Percentiles rank a stretch among this genome's conserved stretches.
Evolutionary conservation across 352 stramenopile genomes (phyloP).

Genomic region (Globisporangium ultimum): DNA sequence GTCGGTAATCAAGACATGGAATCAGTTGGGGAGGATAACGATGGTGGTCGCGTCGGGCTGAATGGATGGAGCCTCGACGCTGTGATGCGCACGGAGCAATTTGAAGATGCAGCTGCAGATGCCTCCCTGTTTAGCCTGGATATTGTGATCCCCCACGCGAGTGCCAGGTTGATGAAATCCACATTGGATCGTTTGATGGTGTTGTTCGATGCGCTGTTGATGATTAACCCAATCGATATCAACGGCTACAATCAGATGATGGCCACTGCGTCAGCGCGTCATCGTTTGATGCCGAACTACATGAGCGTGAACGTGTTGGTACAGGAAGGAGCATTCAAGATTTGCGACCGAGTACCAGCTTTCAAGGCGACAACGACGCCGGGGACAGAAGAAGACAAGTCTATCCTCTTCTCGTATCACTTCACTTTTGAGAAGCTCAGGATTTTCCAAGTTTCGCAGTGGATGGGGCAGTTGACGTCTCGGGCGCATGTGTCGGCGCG

Average conservation of each 20-base stretch:
- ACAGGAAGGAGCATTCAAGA: conserved; percentile 50
- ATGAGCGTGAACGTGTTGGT: conserved; percentile 72
- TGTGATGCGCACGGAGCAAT: conserved; percentile 48
- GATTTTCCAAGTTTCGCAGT: conserved; percentile 86
- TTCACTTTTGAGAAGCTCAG: conserved; percentile 73
- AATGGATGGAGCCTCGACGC: conserved; percentile 81
- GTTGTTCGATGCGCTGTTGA: conserved; percentile 77
- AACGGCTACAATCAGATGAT: conserved; percentile 78
- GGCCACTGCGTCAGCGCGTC: conserved; percentile 37
- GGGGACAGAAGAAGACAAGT: neutral
- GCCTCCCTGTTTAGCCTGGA: conserved; percentile 60
- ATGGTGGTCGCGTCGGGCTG: conserved; percentile 68
- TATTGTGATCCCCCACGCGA: conserved; percentile 53
- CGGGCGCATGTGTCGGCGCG: conserved; percentile 67
- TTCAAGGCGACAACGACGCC: conserved; percentile 4
- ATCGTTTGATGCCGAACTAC: conserved; percentile 65
- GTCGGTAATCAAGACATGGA: conserved; percentile 25
- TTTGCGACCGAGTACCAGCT: conserved; percentile 47
- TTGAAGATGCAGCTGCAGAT: conserved; percentile 49
- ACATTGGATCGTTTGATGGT: conserved; percentile 80
- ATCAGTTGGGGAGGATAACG: conserved; percentile 76
- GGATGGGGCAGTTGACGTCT: conserved; percentile 79
- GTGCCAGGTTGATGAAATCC: conserved; percentile 55
- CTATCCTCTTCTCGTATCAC: conserved; percentile 60
- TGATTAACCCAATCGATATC: conserved; percentile 87